Base-by-base conservation (phyloP, 2,329 filamentous ascomycete genomes). In the Alternaria brassicicola region DNA sequence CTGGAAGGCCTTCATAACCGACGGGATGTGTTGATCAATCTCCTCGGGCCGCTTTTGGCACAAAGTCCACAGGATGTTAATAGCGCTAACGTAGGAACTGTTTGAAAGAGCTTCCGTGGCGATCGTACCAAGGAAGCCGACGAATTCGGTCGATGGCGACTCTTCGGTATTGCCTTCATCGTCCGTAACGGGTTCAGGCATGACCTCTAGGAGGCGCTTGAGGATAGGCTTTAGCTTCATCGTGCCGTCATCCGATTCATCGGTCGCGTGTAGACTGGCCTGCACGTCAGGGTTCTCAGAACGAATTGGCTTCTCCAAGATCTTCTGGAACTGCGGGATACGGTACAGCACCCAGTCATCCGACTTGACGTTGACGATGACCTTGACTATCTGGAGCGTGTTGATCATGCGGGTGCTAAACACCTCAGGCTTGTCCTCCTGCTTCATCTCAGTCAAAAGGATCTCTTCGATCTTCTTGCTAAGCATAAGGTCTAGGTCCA, bases 41-140 rank as follows among this genome's bases (percentile, higher is more conserved):
- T 95, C 89, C 13, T 90, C 87, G 1, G 94, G 91, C 70, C 91
- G 93, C 59, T 91, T 89, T 68, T 91, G 87, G 5, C 92, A 92
- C 19, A 99, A 81, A 15, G 92, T 95, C 93, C 93, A 98, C 15
- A 99, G 81, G 23, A 96, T 89, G 74, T 97, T 97, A 75, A 99
- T 90, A 42, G 92, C 93, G 12, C 93, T 92, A 17, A 93, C 86
- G 71, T 96, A 92, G 65, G 93, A 92, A 56, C 85, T 86, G 51
- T 88, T 88, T 6, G 91, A 91, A 65, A 99, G 87, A 9, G 90
- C 90, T 77, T 98, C 95, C 0, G 91, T 94, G 1, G 93, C 93
- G 52, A 94, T 87, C n/a, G 88, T 85, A 17, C 92, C 95, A 35
- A 98, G 80, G 72, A 92, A 94, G 1, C 87, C 88, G 48, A 96